phyloP scores from a whole-genome alignment of 495 filamentous ascomycete genomes.

The Aspergillus steynii region DNA sequence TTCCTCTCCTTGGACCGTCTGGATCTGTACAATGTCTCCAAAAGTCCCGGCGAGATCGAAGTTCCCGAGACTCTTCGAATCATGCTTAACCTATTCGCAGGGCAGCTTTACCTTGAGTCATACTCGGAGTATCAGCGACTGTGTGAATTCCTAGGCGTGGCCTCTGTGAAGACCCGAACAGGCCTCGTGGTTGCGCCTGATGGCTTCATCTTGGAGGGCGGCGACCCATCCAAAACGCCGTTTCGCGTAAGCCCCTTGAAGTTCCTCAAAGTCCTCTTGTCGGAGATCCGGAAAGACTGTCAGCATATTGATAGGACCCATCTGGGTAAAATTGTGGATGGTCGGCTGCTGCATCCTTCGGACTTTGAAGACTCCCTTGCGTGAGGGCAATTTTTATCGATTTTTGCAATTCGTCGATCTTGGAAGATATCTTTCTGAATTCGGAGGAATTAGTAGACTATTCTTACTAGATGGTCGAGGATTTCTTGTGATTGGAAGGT shows the following conservation, averaged over 20 bases:
- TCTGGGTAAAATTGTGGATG: conserved; percentile 50
- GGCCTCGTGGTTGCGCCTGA: conserved; percentile 43
- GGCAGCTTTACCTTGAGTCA: conserved; percentile 60
- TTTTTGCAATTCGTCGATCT: too few species aligned
- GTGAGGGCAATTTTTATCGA: too few species aligned
- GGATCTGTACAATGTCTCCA: conserved; percentile 31
- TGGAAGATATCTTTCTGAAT: too few species aligned
- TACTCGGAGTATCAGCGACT: conserved; percentile 53
- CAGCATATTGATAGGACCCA: conserved; percentile 54
- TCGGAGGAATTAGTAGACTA: too few species aligned
- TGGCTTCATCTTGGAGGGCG: conserved; percentile 23
- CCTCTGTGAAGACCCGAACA: conserved; percentile 34
- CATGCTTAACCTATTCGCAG: conserved; percentile 66
- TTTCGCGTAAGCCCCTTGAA: conserved; percentile 53
- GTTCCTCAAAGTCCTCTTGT: conserved; percentile 52
- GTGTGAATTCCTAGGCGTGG: conserved; percentile 55
- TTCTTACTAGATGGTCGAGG: too few species aligned
- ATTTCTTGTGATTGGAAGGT: too few species aligned
- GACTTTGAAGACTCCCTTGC: too few species aligned
- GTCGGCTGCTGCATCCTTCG: conserved; percentile 14
- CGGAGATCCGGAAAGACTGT: conserved; percentile 52
- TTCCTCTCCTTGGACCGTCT: conserved; percentile 50
- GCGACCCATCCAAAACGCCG: conserved; percentile 21
- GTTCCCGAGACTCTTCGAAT: conserved; percentile 23
- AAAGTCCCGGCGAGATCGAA: background rate